These are phyloP conservation scores for Tanozyma kutaoensis DNA, from an alignment of 805 yeast genomes.

Conservation along the genomic window DNA sequence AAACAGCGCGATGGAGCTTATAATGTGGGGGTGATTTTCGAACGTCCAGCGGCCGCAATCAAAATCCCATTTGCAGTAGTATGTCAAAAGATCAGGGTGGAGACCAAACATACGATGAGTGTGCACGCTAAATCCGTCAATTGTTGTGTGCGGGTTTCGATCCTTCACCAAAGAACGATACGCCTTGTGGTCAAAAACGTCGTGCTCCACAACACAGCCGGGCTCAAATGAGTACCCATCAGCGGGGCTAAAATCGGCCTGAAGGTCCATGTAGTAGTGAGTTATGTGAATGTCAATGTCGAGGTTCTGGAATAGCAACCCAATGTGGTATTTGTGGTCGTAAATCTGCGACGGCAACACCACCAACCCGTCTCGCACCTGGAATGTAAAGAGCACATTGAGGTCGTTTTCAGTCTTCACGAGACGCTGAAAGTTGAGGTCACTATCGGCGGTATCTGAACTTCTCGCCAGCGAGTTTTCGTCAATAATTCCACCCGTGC, in stretches of 20 bases:
- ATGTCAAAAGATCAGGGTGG: slow-evolving; percentile 82
- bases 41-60: too few species aligned
- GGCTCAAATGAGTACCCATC: slow-evolving; percentile 13
- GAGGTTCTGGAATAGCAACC: slow-evolving; percentile 48
- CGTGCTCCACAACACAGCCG: slow-evolving; percentile 8
- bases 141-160: slow-evolving; percentile 27
- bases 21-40: too few species aligned
- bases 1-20: slow-evolving; percentile 28
- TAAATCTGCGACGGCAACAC: slow-evolving; percentile 65
- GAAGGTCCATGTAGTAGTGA: slow-evolving; percentile 87
- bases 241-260: slow-evolving; percentile 53
- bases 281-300: slow-evolving; percentile 78
- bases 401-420: slow-evolving; percentile 54
- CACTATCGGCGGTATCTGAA: too few species aligned
- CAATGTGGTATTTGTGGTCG: slow-evolving; percentile 45
- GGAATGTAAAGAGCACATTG: slow-evolving; percentile 63
- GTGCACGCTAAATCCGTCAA: slow-evolving; percentile 54
- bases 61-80: slow-evolving; percentile 84
- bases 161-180: background rate
- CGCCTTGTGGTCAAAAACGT: slow-evolving; percentile 10
- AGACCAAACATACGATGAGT: slow-evolving; percentile 91
- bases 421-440: slow-evolving; percentile 22
- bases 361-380: slow-evolving; percentile 56
- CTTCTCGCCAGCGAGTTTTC: too few species aligned
- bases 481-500: too few species aligned